Conservation (phyloP, 2,329 filamentous ascomycete species). For the Fusarium pseudocircinatum region DNA sequence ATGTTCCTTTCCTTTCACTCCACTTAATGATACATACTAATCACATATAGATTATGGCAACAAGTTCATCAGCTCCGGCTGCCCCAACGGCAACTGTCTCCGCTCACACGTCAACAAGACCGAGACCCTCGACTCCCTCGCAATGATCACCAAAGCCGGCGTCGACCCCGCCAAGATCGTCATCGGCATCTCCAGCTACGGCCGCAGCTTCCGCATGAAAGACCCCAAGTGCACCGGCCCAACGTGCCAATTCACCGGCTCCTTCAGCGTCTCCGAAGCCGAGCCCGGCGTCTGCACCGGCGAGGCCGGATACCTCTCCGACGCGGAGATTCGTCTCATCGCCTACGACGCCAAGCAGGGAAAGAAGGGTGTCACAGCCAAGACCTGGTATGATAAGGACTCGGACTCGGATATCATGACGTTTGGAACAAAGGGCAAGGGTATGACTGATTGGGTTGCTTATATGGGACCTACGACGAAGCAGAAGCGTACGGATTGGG, state of each 20-base stretch:
- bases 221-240: conserved; percentile 39
- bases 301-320: conserved; percentile 41
- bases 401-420: conserved; percentile 42
- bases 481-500: conserved; percentile 27
- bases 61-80: conserved; percentile 39
- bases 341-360: conserved; percentile 30
- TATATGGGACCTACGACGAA: conserved; percentile 44
- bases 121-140: conserved; percentile 49
- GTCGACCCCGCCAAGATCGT: conserved; percentile 46
- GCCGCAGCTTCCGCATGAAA: conserved; percentile 44
- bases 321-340: conserved; percentile 45
- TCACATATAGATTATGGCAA: conserved; percentile 38
- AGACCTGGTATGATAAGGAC: conserved; percentile 34
- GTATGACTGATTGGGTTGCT: conserved; percentile 44
- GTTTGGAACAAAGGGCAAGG: conserved; percentile 31
- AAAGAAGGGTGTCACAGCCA: conserved; percentile 23
- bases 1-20: no score
- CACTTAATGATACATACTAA: no score
- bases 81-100: conserved; percentile 47
- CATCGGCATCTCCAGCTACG: conserved; percentile 45
- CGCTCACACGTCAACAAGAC: conserved; percentile 53
- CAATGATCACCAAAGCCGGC: conserved; percentile 51
- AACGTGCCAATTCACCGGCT: conserved; percentile 41
- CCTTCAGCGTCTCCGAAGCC: conserved; percentile 35
- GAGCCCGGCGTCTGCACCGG: conserved; percentile 41